Evolutionary conservation across 441 rosid genomes (phyloP), one percentile per base, ranked within the genome.

Genomic region (Breynia disticha): DNA sequence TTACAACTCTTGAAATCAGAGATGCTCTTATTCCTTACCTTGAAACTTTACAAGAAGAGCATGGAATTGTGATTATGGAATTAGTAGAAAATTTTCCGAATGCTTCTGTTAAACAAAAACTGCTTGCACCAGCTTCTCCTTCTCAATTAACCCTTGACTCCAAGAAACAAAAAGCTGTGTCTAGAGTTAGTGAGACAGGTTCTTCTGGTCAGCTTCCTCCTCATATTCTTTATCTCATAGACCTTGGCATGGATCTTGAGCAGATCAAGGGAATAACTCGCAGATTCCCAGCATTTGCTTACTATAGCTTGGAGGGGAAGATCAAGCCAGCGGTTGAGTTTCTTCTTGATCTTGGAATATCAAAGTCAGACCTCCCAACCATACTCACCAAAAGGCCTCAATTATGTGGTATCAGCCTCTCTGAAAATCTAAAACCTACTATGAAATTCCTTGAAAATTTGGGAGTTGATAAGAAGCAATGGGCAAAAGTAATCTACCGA

Each of bases 401-500:
- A 59, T 62, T 86, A 1, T 83, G 88, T 46, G 95, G 90, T 48
- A 77, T 86, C 21, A 86, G 90, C 68, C 63, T 86, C 20, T 62
- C 79, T 0, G 84, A 79, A 5, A 86, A 83, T 52, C 63, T 86
- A 13, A 81, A 66, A 55, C 90, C 95, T 5, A 83, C 90, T 19
- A 83, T 83, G 95, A 47, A 54, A n/a, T 79, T 74, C 39, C 71
- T 83, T 9, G 95, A 86, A 70, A 64, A 72, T 10, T 54, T 83
- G 59, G 95, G 95, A 0, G 73, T 86, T 15, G 84, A 83, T 57
- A 81, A 83, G 80, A 70, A 57, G 52, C 76, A 72, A 16, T 86
- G 95, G 95, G 90, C 95, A 13, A 83, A 79, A 74, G 78, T 81
- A 37, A 81, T 86, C 18, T 70, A 62, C 67, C 86, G 90, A 17